Conservation (phyloP, 805 yeast genomes). For the Wickerhamiella dianesei region DNA sequence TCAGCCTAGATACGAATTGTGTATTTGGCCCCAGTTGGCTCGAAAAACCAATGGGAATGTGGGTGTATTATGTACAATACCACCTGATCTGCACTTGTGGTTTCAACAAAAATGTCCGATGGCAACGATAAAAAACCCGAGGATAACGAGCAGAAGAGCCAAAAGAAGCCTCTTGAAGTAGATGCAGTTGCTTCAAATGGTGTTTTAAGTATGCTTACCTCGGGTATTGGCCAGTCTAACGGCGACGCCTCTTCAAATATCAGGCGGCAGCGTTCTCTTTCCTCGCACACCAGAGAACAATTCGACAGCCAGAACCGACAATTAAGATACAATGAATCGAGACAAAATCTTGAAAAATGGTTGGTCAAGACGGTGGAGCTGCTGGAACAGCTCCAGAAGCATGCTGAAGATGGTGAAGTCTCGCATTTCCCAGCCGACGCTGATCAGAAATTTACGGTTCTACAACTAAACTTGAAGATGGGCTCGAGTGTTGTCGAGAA, state of each 20-base stretch:
- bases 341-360: slow-evolving; percentile 44
- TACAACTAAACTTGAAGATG: slow-evolving; percentile 49
- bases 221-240: not conserved
- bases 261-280: slow-evolving; percentile 12
- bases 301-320: slow-evolving; percentile 52
- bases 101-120: not conserved
- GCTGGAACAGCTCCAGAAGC: slow-evolving; percentile 21
- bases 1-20: too few species aligned
- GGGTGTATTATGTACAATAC: not conserved
- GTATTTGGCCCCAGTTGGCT: too few species aligned
- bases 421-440: not conserved
- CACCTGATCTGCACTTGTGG: not conserved
- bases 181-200: slow-evolving; percentile 22
- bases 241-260: not conserved
- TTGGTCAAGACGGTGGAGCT: slow-evolving; percentile 20
- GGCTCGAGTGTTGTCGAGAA: slow-evolving; percentile 39
- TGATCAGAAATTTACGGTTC: slow-evolving; percentile 24
- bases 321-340: slow-evolving; percentile 60
- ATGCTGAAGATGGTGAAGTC: slow-evolving; percentile 3
- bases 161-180: slow-evolving; percentile 9
- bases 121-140: not conserved
- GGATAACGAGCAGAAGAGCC: not conserved
- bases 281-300: slow-evolving; percentile 25
- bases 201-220: slow-evolving; percentile 13
- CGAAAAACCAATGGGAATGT: not conserved